phyloP scores from a whole-genome alignment of 2,329 filamentous ascomycete genomes.

The Colletotrichum orbiculare region DNA sequence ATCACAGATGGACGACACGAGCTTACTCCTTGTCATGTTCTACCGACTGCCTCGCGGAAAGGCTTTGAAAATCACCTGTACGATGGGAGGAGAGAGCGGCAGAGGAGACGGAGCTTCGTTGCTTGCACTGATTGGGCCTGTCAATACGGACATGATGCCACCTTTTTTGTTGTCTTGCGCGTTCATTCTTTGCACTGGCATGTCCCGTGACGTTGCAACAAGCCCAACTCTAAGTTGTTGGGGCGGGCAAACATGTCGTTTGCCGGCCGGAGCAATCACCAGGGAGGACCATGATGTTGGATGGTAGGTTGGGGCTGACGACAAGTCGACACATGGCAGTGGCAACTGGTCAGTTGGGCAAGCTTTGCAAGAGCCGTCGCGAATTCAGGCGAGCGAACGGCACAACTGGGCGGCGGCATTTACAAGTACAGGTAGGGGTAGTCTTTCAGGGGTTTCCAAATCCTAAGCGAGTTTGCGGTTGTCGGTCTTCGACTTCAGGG shows the following conservation, averaged over 20 bases:
- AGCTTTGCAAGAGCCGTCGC: slow-evolving; percentile 20
- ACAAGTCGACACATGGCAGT: no score
- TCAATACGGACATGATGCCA: slow-evolving; percentile 31
- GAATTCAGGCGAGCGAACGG: slow-evolving; percentile 8
- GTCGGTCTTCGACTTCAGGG: no score
- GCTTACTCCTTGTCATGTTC: slow-evolving; percentile 9
- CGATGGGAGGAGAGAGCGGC: slow-evolving; percentile 10
- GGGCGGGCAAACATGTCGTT: background rate
- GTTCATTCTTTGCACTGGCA: background rate
- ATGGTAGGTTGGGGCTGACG: no score
- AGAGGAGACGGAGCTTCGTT: slow-evolving; percentile 9
- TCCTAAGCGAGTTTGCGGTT: no score
- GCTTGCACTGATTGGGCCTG: slow-evolving; percentile 10
- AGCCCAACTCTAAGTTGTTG: background rate
- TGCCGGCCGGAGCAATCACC: background rate
- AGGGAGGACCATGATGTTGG: no score
- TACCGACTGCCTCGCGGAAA: slow-evolving; percentile 2
- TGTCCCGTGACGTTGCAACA: slow-evolving; percentile 1
- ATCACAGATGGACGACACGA: slow-evolving; percentile 5
- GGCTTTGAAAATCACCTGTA: slow-evolving; percentile 26
- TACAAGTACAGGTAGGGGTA: background rate
- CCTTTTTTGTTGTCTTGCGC: slow-evolving; percentile 2
- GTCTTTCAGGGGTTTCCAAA: no score
- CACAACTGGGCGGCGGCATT: slow-evolving; percentile 10
- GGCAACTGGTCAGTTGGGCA: background rate